phyloP scores from a whole-genome alignment of 805 yeast genomes.

The Candida coleopterorum region DNA sequence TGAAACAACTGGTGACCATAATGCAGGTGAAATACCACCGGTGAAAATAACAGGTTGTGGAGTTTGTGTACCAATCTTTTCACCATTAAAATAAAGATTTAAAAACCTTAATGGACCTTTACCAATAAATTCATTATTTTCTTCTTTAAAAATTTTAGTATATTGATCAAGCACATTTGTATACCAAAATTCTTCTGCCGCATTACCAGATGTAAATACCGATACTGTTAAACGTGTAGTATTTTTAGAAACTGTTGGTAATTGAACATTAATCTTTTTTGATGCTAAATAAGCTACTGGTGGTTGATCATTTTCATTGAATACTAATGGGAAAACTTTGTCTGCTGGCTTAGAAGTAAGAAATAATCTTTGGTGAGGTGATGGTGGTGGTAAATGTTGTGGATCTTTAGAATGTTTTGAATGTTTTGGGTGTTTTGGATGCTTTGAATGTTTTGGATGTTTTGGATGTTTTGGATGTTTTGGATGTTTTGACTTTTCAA shows the following conservation, averaged over 20 bases:
- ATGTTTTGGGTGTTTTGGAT: constrained; percentile 2
- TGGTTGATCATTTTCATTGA: constrained; percentile 20
- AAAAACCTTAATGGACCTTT: constrained; percentile 72
- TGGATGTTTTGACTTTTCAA: constrained; percentile 1
- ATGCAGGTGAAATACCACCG: constrained; percentile 75
- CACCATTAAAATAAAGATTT: constrained; percentile 56
- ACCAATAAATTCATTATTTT: constrained; percentile 43
- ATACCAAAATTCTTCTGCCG: constrained; percentile 84
- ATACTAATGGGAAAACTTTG: constrained; percentile 34
- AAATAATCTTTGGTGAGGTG: constrained; percentile 17
- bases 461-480: constrained; percentile 5
- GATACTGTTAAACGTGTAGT: constrained; percentile 58
- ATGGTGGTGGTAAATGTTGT: constrained; percentile 1
- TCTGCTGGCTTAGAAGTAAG: constrained; percentile 33
- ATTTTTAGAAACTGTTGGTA: constrained; percentile 48
- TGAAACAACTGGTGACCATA: constrained; percentile 81
- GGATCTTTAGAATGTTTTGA: constrained; percentile 4
- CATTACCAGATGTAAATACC: constrained; percentile 68
- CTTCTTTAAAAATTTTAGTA: constrained; percentile 31
- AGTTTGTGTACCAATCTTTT: constrained; percentile 53
- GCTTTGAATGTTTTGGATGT: constrained; percentile 3
- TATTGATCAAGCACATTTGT: constrained; percentile 50
- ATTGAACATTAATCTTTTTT: constrained; percentile 26
- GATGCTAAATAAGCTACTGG: constrained; percentile 47
- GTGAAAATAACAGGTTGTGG: constrained; percentile 76